phyloP scores from a whole-genome alignment of 805 yeast species.

The Metschnikowia arizonensis region DNA sequence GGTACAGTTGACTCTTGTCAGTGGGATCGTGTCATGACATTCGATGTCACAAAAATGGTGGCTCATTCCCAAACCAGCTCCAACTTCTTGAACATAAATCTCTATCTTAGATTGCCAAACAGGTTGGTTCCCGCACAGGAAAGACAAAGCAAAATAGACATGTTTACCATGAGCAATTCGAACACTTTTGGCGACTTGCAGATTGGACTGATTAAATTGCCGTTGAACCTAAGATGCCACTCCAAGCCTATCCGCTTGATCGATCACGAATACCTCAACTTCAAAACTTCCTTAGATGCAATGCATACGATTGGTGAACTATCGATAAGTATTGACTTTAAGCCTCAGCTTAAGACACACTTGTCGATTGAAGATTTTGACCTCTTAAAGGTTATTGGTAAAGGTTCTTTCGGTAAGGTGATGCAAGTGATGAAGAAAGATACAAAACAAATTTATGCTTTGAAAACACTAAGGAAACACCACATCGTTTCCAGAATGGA shows the following conservation, averaged over 20 bases:
- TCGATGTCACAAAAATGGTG: slow-evolving; percentile 62
- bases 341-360: slow-evolving; percentile 57
- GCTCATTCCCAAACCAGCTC: slow-evolving; percentile 39
- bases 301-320: slow-evolving; percentile 47
- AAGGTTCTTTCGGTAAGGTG: slow-evolving; percentile 97
- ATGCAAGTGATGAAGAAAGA: slow-evolving; percentile 98
- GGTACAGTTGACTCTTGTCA: slow-evolving; percentile 75
- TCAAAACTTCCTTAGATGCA: slow-evolving; percentile 40
- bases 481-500: slow-evolving; percentile 92
- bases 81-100: slow-evolving; percentile 61
- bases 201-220: slow-evolving; percentile 66
- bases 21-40: slow-evolving; percentile 86
- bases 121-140: slow-evolving; percentile 47
- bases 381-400: slow-evolving; percentile 89
- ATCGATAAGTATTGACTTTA: slow-evolving; percentile 63
- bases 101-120: slow-evolving; percentile 75
- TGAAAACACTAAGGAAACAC: slow-evolving; percentile 89
- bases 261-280: slow-evolving; percentile 51
- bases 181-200: slow-evolving; percentile 61
- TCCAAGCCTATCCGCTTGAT: slow-evolving; percentile 51
- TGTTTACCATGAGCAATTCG: slow-evolving; percentile 33
- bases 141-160: slow-evolving; percentile 23
- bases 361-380: slow-evolving; percentile 89
- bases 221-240: slow-evolving; percentile 52
- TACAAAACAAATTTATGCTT: slow-evolving; percentile 89